Base-by-base conservation (phyloP, 1,284 basidiomycete species). In the Pyrrhoderma lamaoense region DNA sequence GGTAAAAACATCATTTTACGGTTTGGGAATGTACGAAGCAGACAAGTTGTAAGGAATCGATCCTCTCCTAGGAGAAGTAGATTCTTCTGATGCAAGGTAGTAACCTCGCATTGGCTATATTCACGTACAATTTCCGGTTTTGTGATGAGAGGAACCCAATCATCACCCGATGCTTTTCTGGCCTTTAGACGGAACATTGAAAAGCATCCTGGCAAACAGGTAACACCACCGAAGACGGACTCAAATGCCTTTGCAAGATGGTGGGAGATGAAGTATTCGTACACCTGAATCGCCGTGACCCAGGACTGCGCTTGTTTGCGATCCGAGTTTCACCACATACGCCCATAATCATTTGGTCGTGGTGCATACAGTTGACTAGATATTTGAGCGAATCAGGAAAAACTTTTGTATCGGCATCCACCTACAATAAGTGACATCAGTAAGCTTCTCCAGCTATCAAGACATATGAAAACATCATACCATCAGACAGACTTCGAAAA, bases 1-100 rank as follows among this genome's bases (percentile, higher is more conserved):
- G 96, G 96, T 51, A 96, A 80, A 71, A 99, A 99, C 80, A 99
- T 91, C 92, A 99, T 99, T 72, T 98, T 98, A 58, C 96, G 82
- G 63, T 93, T 91, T 14, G 96, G 96, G 75, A 99, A 99, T 2
- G 95, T 95, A 27, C 95, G 85, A 19, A 99, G 75, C 60, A 97
- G 82, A 61, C 93, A 86, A 8, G 93, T 97, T 14, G 94, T 97
- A 51, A 99, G 69, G 77, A 99, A 99, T 35, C 96, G 92, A 79
- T 99, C 96, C 73, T 99, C 96, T 58, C 96, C 96, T 22, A 99
- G 82, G 14, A 99, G 74, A 1, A 99, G 76, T 39, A 99, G 76
- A 64, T 99, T 99, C 76, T 99, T 99, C 73, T 99, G 91, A 69
- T 99, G 96, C 7, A 99, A 72, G 0, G 96, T 98, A 4, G 85